Base-by-base conservation (phyloP, 2,329 filamentous ascomycete genomes). In the Juglanconis juglandina region DNA sequence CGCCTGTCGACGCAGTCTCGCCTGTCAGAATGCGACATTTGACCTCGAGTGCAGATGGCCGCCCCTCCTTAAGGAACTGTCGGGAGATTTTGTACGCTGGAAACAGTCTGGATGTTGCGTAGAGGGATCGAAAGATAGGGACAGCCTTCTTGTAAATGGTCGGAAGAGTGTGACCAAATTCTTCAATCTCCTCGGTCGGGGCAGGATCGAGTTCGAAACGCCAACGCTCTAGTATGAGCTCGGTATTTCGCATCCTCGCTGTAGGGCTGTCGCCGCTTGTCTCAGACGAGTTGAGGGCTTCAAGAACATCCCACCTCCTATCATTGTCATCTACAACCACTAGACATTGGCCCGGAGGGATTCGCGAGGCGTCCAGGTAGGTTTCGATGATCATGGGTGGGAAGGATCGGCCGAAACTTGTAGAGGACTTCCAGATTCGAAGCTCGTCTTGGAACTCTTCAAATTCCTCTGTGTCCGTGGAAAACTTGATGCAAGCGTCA, bases 131-230 rank as follows among this genome's bases (percentile, higher is more conserved):
- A 75, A 98, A 97, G 68, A 97, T 87, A 66, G 98, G 90, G 65
- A 99, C 96, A 68, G 91, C 92, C 76, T 96, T 95, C 77, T 99
- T 99, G 81, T 99, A 99, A 61, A 96, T 87, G 56, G 91, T 94
- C 13, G 95, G 92, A 55, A 98, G 78, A 37, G 78, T 80, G 10
- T 79, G 79, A 7, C 83, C 84, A 71, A 87, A 91, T 70, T 84
- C 85, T 52, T 84, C 79, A 14, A 72, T 68, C 37, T 73, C 69
- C 65, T 81, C 71, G 71, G 79, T 71, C 60, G 80, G 73, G 60
- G 77, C 76, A 66, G 85, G 84, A 70, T 90, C 90, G 59, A 98
- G 80, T 71, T 95, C 89, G 65, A 99, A 84, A 60, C 82, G 88
- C 95, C 95, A 99, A 67, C 94, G 85, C 76, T 99, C 95, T 64